Conservation (phyloP, 2,329 filamentous ascomycete species). For the Cercospora beticola region DNA sequence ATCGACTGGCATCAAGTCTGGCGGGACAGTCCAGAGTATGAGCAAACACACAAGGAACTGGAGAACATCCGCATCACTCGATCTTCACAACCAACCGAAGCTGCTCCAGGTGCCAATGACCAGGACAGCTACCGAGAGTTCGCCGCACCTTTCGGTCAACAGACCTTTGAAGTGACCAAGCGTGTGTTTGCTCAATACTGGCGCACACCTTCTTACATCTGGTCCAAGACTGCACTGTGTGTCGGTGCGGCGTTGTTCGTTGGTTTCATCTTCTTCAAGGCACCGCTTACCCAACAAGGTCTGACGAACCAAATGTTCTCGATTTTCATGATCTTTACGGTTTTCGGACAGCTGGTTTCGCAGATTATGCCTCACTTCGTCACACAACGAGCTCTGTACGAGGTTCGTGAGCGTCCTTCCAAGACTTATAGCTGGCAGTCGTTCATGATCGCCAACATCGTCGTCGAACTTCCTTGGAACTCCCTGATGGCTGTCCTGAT, state of each 20-base stretch:
- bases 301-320: conserved; percentile 84
- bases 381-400: conserved; percentile 76
- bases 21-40: conserved; percentile 50
- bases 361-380: conserved; percentile 87
- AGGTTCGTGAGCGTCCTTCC: conserved; percentile 78
- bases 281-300: conserved; percentile 68
- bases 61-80: conserved; percentile 47
- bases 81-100: conserved; percentile 35
- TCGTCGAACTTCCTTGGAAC: conserved; percentile 86
- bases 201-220: conserved; percentile 86
- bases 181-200: conserved; percentile 91
- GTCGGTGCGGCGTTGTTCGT: conserved; percentile 69
- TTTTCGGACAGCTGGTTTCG: conserved; percentile 77
- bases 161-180: conserved; percentile 65
- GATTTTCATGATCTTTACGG: conserved; percentile 77
- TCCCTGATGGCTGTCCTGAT: conserved; percentile 72
- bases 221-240: conserved; percentile 73
- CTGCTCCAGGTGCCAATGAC: conserved; percentile 46
- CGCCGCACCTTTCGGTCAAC: conserved; percentile 68
- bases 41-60: conserved; percentile 48
- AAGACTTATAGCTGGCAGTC: conserved; percentile 84
- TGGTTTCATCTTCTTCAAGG: conserved; percentile 68
- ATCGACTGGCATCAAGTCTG: conserved; percentile 53
- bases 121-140: conserved; percentile 71
- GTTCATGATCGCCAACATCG: conserved; percentile 79